Percentiles rank a stretch among this genome's conserved stretches.
phyloP scores from a whole-genome alignment of 352 stramenopile species.

The Paralagenidium karlingii region DNA sequence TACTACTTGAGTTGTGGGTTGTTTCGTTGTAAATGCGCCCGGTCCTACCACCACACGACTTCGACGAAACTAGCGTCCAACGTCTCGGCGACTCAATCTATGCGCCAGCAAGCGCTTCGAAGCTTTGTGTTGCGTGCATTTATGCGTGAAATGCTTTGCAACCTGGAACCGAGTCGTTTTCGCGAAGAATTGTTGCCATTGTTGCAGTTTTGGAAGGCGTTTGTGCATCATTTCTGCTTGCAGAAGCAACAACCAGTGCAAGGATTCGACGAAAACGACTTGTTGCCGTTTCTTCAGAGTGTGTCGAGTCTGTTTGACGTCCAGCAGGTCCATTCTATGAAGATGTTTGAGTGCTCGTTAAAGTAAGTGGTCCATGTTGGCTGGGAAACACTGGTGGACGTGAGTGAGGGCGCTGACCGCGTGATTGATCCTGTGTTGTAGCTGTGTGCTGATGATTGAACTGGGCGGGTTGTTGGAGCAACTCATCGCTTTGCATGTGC shows the following conservation, averaged over 20 bases:
- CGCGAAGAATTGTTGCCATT: conserved; percentile 53
- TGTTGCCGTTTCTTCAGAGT: conserved; percentile 5
- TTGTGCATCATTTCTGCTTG: conserved; percentile 40
- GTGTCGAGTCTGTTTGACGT: conserved; percentile 2
- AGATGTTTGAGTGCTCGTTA: conserved; percentile 7
- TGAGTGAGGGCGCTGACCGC: too few species aligned
- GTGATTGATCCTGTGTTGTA: conserved; percentile 14
- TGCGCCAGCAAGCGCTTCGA: conserved; percentile 21
- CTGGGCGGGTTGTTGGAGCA: conserved; percentile 47
- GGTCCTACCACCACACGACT: conserved; percentile 47
- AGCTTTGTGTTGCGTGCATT: conserved; percentile 47
- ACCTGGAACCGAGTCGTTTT: conserved; percentile 16
- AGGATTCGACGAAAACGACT: conserved; percentile 4
- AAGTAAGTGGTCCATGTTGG: neutral
- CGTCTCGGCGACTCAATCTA: conserved; percentile 3
- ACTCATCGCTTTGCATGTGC: conserved; percentile 9
- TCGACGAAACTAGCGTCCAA: neutral
- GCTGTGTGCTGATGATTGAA: conserved; percentile 57
- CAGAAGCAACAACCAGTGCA: conserved; percentile 1
- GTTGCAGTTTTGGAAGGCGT: conserved; percentile 46
- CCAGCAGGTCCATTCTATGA: conserved; percentile 10
- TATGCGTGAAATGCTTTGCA: conserved; percentile 28
- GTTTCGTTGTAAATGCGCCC: conserved; percentile 44
- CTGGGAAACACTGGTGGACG: neutral
- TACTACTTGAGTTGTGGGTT: conserved; percentile 71